Percentiles rank a stretch among this genome's conserved stretches.
Evolutionary conservation across 1,284 basidiomycete genomes (phyloP).

Genomic region (Ceratobasidium sp.): DNA sequence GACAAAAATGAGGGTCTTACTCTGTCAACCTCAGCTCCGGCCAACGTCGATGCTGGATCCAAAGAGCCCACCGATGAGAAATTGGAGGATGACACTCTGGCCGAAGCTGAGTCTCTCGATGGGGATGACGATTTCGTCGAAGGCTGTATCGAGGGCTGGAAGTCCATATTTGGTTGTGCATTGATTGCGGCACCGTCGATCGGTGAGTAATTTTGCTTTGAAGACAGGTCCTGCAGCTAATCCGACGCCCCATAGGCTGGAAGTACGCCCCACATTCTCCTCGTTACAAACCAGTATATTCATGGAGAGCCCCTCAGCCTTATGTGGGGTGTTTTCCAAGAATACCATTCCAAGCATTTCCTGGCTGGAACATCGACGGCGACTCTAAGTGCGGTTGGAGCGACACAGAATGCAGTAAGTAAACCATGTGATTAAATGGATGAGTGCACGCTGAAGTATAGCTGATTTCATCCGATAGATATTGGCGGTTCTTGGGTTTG

Average conservation of each 20-base stretch:
- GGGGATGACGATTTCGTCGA: constrained; percentile 32
- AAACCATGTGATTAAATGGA: neutral
- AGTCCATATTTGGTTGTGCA: constrained; percentile 27
- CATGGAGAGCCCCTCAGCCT: constrained; percentile 12
- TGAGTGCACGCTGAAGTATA: neutral
- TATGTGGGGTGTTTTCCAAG: constrained; percentile 50
- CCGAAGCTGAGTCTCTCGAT: no score
- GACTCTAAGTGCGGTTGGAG: constrained; percentile 46
- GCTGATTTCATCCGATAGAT: neutral
- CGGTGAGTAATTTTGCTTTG: neutral
- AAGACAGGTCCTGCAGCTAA: neutral
- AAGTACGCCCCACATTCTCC: neutral
- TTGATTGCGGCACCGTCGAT: constrained; percentile 21
- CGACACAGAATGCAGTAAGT: constrained; percentile 46
- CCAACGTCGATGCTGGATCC: no score
- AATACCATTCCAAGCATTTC: constrained; percentile 46
- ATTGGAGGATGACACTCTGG: no score
- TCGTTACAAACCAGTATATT: no score
- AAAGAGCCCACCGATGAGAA: no score
- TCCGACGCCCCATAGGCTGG: no score
- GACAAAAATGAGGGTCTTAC: no score
- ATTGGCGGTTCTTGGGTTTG: constrained; percentile 8
- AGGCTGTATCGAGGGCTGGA: constrained; percentile 35
- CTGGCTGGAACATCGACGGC: constrained; percentile 47
- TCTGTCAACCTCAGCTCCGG: no score